Conservation (phyloP, 2,329 filamentous ascomycete genomes). For the Huntiella moniliformis region DNA sequence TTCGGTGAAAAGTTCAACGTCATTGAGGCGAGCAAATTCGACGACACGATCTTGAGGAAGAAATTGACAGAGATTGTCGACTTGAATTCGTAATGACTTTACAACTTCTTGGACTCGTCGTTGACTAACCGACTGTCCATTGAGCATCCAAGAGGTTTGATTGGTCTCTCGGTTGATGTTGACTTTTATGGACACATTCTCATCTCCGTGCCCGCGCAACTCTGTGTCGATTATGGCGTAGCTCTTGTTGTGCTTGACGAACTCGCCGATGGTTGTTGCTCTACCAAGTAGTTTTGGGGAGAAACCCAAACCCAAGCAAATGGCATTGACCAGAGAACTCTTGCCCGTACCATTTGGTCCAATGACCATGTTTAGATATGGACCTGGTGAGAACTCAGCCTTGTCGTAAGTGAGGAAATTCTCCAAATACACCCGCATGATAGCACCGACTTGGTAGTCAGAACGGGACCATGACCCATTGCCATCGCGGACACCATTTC, state of each 20-base stretch:
- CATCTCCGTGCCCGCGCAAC: conserved; percentile 42
- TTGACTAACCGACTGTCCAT: conserved; percentile 43
- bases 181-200: conserved; percentile 57
- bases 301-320: conserved; percentile 82
- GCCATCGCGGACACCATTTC: not conserved
- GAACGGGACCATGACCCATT: conserved; percentile 14
- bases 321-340: conserved; percentile 90
- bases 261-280: conserved; percentile 69
- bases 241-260: conserved; percentile 73
- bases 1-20: conserved; percentile 63
- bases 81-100: conserved; percentile 64
- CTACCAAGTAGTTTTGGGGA: conserved; percentile 65
- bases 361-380: conserved; percentile 94
- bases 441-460: conserved; percentile 54
- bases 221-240: conserved; percentile 81
- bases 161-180: conserved; percentile 70
- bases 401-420: conserved; percentile 93
- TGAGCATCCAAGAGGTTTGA: conserved; percentile 58
- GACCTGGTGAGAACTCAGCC: conserved; percentile 79
- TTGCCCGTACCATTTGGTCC: conserved; percentile 98
- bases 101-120: conserved; percentile 51
- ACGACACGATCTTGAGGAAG: conserved; percentile 89
- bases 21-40: conserved; percentile 72
- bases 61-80: conserved; percentile 96
- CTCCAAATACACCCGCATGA: conserved; percentile 65